Evolutionary conservation across 805 yeast species (phyloP).

Genomic region (Starmerella tilneyi): DNA sequence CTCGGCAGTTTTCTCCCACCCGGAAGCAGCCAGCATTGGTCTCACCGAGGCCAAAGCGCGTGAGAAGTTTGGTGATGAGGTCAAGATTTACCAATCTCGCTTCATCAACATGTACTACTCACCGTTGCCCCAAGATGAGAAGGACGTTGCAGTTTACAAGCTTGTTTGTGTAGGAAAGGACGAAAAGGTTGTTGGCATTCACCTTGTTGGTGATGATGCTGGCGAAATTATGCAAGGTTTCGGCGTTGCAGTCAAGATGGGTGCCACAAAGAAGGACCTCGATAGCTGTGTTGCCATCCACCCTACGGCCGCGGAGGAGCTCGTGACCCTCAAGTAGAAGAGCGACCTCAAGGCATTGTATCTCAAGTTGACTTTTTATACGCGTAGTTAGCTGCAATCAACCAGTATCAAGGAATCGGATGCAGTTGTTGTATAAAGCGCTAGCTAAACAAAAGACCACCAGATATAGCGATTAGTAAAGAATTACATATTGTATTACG

Average conservation of each 20-base stretch:
- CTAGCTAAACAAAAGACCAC: no score
- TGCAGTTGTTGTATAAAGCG: no score
- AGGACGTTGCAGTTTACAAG: constrained; percentile 82
- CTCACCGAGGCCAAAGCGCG: constrained; percentile 69
- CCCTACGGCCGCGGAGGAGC: constrained; percentile 96
- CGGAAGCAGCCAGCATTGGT: constrained; percentile 94
- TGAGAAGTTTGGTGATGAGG: constrained; percentile 63
- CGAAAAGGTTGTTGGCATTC: constrained; percentile 93
- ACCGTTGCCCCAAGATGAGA: constrained; percentile 53
- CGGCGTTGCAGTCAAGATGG: constrained; percentile 98
- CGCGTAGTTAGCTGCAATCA: no score
- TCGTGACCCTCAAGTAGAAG: constrained; percentile 62
- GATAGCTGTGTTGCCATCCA: constrained; percentile 96
- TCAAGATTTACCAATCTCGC: constrained; percentile 71
- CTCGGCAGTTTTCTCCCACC: constrained; percentile 94
- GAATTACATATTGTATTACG: no score
- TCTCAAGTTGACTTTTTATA: no score
- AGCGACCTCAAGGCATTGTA: neutral
- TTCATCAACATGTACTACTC: constrained; percentile 93
- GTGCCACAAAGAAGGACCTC: constrained; percentile 93
- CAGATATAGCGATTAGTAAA: no score
- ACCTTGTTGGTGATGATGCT: constrained; percentile 80
- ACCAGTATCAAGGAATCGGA: no score
- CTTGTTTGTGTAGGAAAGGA: constrained; percentile 64
- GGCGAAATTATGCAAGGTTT: constrained; percentile 96